phyloP scores from a whole-genome alignment of 2,329 filamentous ascomycete genomes.

The Pseudocercospora cruenta region DNA sequence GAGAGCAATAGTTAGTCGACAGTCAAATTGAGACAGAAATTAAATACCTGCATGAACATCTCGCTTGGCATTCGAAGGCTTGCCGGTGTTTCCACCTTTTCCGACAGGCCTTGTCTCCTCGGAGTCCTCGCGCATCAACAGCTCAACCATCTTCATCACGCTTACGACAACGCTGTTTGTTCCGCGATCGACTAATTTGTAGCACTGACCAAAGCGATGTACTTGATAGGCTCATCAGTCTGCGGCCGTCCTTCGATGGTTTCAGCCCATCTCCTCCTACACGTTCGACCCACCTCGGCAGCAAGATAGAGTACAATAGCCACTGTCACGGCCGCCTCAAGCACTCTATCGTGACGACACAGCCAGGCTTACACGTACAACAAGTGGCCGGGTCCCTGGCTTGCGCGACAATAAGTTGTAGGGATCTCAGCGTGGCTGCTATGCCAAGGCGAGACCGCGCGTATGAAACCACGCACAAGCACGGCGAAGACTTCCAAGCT shows the following conservation, averaged over 20 bases:
- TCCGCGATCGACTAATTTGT: too few species aligned
- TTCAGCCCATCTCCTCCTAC: background rate
- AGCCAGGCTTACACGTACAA: background rate
- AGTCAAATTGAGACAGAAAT: background rate
- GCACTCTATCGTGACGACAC: slow-evolving; percentile 1
- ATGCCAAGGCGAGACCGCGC: background rate
- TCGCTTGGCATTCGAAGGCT: too few species aligned
- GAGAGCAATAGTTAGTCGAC: slow-evolving; percentile 29
- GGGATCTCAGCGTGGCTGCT: background rate
- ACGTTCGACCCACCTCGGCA: background rate
- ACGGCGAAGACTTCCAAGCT: background rate
- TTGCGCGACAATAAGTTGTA: slow-evolving; percentile 7
- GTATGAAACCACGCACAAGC: background rate
- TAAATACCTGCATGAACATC: too few species aligned
- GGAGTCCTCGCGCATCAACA: too few species aligned
- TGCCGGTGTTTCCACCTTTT: too few species aligned
- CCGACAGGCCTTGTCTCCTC: too few species aligned
- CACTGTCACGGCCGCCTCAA: background rate
- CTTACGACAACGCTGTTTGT: too few species aligned
- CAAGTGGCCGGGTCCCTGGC: background rate
- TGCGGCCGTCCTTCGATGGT: background rate
- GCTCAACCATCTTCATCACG: background rate
- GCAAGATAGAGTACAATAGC: background rate
- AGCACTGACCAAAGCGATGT: background rate
- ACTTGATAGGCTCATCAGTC: background rate